Evolutionary conservation across 2,329 filamentous ascomycete genomes (phyloP).

Genomic region (Trichoderma koningii): DNA sequence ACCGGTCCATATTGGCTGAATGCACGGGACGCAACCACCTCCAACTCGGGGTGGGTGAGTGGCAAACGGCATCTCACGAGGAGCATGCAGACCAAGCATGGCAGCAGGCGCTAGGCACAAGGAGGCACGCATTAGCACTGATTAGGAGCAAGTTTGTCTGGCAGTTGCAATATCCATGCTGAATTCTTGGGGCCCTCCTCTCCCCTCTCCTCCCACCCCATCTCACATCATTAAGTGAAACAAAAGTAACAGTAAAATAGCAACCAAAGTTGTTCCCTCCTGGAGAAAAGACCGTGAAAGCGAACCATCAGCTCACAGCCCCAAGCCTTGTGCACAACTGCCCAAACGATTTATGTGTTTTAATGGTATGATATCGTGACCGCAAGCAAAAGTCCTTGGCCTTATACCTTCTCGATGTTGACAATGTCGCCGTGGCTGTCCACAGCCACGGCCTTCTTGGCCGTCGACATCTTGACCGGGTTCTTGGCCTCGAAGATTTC

Average conservation of each 20-base stretch:
- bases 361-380: background rate
- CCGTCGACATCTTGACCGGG: conserved; percentile 48
- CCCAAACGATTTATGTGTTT: background rate
- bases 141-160: background rate
- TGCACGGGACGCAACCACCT: background rate
- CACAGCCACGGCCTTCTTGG: conserved; percentile 46
- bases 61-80: background rate
- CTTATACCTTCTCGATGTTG: conserved; percentile 34
- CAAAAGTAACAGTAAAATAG: background rate
- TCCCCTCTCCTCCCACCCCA: background rate
- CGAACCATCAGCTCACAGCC: conserved; percentile 7
- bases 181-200: background rate
- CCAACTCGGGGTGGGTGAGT: background rate
- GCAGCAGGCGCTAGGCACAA: background rate
- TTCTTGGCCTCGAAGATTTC: conserved; percentile 50
- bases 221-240: conserved; percentile 5
- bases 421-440: conserved; percentile 39
- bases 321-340: background rate
- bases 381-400: background rate
- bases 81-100: background rate
- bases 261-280: background rate
- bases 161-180: conserved; percentile 8
- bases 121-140: background rate
- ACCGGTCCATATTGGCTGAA: conserved; percentile 7
- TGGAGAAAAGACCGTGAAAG: background rate